A percentile compares a stretch with the other conserved stretches of the same genome.
Conservation (phyloP, 1,284 basidiomycete genomes). For the Fomes fomentarius region DNA sequence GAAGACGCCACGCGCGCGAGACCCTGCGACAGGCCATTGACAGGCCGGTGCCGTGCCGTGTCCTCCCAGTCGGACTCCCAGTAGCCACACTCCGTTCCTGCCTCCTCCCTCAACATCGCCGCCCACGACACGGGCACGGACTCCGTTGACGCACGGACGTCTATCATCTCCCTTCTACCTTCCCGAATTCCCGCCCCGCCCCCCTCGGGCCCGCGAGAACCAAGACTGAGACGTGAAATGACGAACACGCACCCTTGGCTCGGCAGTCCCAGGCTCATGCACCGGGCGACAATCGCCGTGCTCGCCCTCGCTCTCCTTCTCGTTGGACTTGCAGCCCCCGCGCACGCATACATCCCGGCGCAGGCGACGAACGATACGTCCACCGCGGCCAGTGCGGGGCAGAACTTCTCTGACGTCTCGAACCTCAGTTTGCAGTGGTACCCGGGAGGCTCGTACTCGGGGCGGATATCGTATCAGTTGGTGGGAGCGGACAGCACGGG, state of each 20-base stretch:
- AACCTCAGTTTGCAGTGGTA: conserved; percentile 68
- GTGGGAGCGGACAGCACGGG: conserved; percentile 51
- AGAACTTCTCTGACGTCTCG: conserved; percentile 60
- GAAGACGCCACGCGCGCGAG: too few relatives aligned
- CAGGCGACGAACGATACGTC: conserved; percentile 67
- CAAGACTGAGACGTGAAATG: background rate
- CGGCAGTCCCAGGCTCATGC: background rate
- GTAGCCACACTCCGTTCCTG: background rate
- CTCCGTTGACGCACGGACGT: background rate
- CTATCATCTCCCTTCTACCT: background rate
- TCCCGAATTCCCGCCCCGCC: background rate
- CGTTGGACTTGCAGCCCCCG: conserved; percentile 2
- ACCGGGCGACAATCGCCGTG: conserved; percentile 19
- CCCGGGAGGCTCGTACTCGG: conserved; percentile 46
- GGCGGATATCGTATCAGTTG: conserved; percentile 63
- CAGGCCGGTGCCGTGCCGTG: conserved; percentile 8
- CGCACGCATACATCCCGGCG: conserved; percentile 68
- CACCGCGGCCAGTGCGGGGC: conserved; percentile 49
- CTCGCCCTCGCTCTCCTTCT: background rate
- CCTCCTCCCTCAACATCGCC: background rate
- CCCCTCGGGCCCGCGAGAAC: background rate
- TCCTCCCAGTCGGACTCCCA: background rate
- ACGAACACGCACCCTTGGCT: background rate
- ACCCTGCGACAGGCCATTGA: too few relatives aligned
- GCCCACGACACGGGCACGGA: conserved; percentile 36